Evolutionary conservation across 441 rosid species (phyloP).

Genomic region (Theobroma grandiflorum): DNA sequence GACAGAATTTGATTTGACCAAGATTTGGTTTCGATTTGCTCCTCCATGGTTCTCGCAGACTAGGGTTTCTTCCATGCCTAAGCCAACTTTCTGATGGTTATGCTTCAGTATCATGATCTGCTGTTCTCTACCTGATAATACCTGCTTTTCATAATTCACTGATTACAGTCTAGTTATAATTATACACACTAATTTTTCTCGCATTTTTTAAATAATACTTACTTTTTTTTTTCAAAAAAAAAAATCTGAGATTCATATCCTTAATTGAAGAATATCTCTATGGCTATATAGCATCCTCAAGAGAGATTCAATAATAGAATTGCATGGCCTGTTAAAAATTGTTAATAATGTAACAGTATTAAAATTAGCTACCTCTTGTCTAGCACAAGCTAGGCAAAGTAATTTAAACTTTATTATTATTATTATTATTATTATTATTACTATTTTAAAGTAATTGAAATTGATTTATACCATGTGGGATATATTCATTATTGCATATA

Average conservation of each 20-base stretch:
- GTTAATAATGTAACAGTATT: neutral
- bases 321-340: no score
- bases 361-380: neutral
- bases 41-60: neutral
- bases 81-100: neutral
- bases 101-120: neutral
- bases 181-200: neutral
- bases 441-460: no score
- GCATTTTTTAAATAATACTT: neutral
- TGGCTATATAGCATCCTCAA: neutral
- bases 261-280: neutral
- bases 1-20: neutral
- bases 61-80: constrained; percentile 38
- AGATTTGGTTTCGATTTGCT: neutral
- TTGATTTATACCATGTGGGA: neutral
- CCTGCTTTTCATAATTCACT: neutral
- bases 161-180: neutral
- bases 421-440: no score
- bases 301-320: neutral
- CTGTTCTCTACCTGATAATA: constrained; percentile 3
- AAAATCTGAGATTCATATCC: neutral
- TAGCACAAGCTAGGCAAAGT: neutral
- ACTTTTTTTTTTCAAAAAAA: neutral
- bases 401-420: no score
- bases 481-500: neutral